These are phyloP conservation scores for Metarhizium brunneum DNA, from an alignment of 2,329 filamentous ascomycete genomes.

Conservation along the genomic window DNA sequence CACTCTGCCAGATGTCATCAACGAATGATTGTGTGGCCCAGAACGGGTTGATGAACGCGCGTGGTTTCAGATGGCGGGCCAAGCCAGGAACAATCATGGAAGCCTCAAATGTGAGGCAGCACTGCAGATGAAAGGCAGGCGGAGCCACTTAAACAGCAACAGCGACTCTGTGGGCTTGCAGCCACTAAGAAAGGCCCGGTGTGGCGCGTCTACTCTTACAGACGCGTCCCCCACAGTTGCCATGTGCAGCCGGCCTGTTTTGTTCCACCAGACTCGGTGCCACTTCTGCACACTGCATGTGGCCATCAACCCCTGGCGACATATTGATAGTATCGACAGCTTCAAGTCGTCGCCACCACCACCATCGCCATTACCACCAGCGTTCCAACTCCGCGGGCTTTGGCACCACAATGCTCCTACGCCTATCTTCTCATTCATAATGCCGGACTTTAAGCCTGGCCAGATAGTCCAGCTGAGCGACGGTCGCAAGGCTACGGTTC, in stretches of 20 bases:
- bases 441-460: constrained; percentile 54
- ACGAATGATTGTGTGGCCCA: neutral
- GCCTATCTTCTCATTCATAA: constrained; percentile 24
- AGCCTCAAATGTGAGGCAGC: neutral
- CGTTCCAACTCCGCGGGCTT: neutral
- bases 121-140: neutral
- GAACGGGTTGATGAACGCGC: neutral
- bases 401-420: constrained; percentile 22
- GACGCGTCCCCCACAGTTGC: neutral
- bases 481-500: constrained; percentile 66
- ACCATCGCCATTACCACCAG: neutral
- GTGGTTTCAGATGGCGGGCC: neutral
- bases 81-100: neutral
- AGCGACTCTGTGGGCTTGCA: neutral
- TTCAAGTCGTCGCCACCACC: neutral
- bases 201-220: neutral
- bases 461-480: constrained; percentile 73
- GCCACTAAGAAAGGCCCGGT: neutral
- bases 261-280: too few relatives aligned
- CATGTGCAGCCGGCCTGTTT: too few relatives aligned
- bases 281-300: neutral
- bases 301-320: neutral
- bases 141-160: neutral
- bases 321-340: neutral
- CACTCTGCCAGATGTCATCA: neutral